Conservation (phyloP, 148 eudicot genomes). For the Dysphania ambrosioides region DNA sequence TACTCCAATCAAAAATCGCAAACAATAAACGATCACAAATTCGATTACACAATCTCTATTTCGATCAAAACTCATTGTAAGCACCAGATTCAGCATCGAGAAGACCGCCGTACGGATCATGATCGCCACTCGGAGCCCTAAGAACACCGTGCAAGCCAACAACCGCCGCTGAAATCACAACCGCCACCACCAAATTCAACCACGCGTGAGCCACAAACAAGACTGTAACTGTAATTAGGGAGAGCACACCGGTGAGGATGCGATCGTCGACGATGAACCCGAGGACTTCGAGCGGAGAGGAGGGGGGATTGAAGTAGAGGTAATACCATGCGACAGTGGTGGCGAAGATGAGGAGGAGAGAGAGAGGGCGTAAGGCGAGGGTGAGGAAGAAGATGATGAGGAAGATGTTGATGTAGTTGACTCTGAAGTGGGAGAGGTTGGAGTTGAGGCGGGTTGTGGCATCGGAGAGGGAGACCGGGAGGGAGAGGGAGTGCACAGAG, state of each 20-base stretch:
- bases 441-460: constrained; percentile 2
- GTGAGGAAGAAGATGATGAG: constrained; percentile 24
- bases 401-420: constrained; percentile 20
- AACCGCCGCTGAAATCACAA: constrained; percentile 2
- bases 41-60: background rate
- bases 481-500: constrained; percentile 3
- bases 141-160: constrained; percentile 23
- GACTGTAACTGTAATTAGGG: constrained; percentile 13
- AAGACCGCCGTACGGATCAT: constrained; percentile 49
- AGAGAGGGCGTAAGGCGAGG: constrained; percentile 19
- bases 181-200: constrained; percentile 10
- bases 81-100: constrained; percentile 40
- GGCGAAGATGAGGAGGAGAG: constrained; percentile 27
- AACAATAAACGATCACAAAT: constrained; percentile 5
- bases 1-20: constrained; percentile 1
- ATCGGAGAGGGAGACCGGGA: constrained; percentile 25
- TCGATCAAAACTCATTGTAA: constrained; percentile 38
- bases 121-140: constrained; percentile 45
- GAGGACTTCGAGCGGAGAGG: constrained; percentile 13
- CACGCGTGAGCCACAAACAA: constrained; percentile 16
- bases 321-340: constrained; percentile 14
- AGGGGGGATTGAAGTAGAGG: constrained; percentile 15
- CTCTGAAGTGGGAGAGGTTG: constrained; percentile 14
- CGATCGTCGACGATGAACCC: constrained; percentile 14
- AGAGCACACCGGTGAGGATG: background rate